Evolutionary conservation across 768 basidiomycete genomes (phyloP), one percentile per base, ranked within the genome.

Genomic region (Gymnopilus dilepis): DNA sequence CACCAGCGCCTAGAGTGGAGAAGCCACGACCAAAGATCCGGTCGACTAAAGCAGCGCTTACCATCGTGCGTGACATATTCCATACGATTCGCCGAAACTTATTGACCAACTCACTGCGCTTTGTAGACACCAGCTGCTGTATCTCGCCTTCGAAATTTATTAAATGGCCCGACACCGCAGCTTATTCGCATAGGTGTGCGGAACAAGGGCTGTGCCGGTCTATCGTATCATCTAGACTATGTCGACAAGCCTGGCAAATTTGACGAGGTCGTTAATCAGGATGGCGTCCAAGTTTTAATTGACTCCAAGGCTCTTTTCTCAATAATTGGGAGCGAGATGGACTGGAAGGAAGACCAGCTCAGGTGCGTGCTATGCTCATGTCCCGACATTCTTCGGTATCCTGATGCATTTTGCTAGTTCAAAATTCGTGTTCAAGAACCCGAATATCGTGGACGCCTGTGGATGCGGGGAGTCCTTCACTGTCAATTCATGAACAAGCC

Each of bases 241-340:
- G 95, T 98, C 57, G 94, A 95, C 41, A 79, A 86, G 69, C 88
- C 94, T 1, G 92, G 85, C 4, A 91, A 89, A 74, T 98, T 99
- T 68, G 97, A 99, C 77, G 97, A 99, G 72, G 85, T 98, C 17
- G 95, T 99, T 21, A 88, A 94, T 73, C 97, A 99, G 77, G 95
- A 98, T 65, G 97, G 92, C 1, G 94, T 97, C 24, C 85, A 82
- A 65, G 97, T 99, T 45, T 80, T 99, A 63, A 95, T 99, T 73
- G 97, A 99, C 78, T 91, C 89, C 72, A 98, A 96, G 75, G 97
- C 97, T 24, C 77, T 99, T 65, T 99, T 99, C 73, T 95, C 92
- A 60, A 97, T 99, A 67, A 97, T 99, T 62, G 97, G 97, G 52
- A 97, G 94, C 74, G 92, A 93, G 82, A 99, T 99, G 97, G 95